Evolutionary conservation across 306 rosid species (phyloP), one percentile per base, ranked within the genome.

Genomic region (Malus domestica): DNA sequence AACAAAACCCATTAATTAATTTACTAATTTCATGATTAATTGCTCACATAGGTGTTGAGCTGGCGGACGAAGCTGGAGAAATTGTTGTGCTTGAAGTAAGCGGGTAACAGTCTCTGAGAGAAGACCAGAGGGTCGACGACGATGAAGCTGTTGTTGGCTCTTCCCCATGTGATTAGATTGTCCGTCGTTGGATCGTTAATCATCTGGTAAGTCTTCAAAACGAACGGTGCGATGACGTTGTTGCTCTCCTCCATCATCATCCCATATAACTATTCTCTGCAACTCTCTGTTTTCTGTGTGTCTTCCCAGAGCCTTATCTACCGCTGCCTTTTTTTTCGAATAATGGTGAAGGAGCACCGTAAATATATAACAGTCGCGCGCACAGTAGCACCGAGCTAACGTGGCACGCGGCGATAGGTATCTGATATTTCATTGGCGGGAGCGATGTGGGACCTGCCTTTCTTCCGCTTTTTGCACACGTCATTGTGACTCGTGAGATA

Each of bases 61-160:
- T 93, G 98, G 12, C 98, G 94, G 72, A 93, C 94, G 72, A 94
- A 92, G 84, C 97, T 92, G 70, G 97, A 92, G 84, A 94, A 94
- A 46, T 94, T 94, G 88, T 92, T 94, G 83, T 94, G 98, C 78
- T 94, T 94, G 96, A 94, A 94, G 74, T 84, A 92, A 8, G 84
- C 88, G 38, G 98, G 97, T 8, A 95, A 82, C 23, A 95, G 86
- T 12, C 80, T 60, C 78, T 87, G 91, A 0, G 97, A 90, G 81
- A 92, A 91, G 19, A 89, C 90, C 23, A 88, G 64, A 0, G 98
- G 96, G 64, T 95, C 97, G 78, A 83, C 33, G 77, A 95, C 97
- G 86, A 90, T 75, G 98, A 95, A 95, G 76, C 97, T 95, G 85
- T 95, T 95, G 78, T 84, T 86, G 16, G 84, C 81, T 72, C 85